Evolutionary conservation across 768 basidiomycete species (phyloP).

Genomic region (Hygrocybe coccinea): DNA sequence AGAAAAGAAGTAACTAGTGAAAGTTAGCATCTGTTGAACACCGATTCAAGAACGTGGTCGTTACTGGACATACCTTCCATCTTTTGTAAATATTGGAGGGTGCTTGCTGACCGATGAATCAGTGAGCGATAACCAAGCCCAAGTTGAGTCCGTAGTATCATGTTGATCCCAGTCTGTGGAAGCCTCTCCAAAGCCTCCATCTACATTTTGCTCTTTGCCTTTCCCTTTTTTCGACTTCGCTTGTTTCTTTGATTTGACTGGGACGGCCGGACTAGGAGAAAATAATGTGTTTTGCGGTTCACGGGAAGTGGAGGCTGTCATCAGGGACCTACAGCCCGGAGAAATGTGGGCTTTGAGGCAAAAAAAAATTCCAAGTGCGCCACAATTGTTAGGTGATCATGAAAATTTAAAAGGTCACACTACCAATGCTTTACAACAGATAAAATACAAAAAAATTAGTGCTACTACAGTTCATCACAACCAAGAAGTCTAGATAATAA

Average conservation of each 20-base stretch:
- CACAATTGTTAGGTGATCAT: constrained; percentile 2
- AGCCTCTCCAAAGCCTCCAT: constrained; percentile 8
- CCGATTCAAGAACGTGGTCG: background rate
- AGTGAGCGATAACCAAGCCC: constrained; percentile 70
- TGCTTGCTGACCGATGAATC: constrained; percentile 59
- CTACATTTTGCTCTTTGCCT: constrained; percentile 37
- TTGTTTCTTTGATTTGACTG: constrained; percentile 15
- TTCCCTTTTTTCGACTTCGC: constrained; percentile 42
- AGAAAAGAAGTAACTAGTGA: constrained; percentile 79
- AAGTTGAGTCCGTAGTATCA: constrained; percentile 31
- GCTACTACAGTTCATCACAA: background rate
- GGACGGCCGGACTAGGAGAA: constrained; percentile 25
- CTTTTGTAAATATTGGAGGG: constrained; percentile 79
- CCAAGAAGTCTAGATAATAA: background rate
- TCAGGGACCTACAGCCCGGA: constrained; percentile 25
- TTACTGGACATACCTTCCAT: constrained; percentile 61
- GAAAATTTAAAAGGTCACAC: background rate
- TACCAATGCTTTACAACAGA: background rate
- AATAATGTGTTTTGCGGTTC: constrained; percentile 34
- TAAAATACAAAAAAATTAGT: constrained; percentile 18
- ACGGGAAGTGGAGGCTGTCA: constrained; percentile 43
- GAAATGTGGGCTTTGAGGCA: background rate
- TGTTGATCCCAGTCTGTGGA: constrained; percentile 20
- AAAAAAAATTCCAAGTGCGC: constrained; percentile 4
- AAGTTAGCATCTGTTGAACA: constrained; percentile 1